Evolutionary conservation across 2,329 filamentous ascomycete genomes (phyloP), one percentile per base, ranked within the genome.

Genomic region (Rutstroemia sp.): DNA sequence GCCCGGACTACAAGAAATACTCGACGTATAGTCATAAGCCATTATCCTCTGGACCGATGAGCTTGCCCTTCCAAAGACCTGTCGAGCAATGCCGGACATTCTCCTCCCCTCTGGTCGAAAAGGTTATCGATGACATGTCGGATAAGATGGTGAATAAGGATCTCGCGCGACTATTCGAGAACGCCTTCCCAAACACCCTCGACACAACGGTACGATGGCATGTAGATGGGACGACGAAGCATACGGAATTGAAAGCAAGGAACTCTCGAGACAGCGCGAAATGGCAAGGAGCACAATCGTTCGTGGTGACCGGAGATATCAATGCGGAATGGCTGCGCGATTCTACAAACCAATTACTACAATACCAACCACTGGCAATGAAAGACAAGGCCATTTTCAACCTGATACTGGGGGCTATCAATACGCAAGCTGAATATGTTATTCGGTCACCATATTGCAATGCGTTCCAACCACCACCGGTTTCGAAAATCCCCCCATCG

Each of bases 401-500:
- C 60, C 76, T 99, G 53, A 90, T 99, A 25, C 76, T 95, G 1
- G 94, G 94, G 21, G 92, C 92, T 44, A 96, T 97, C 74, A 95
- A 96, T 71, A 97, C 94, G 0, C 94, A 99, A 73, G 81, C 89
- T 16, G 92, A 97, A 71, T 97, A 91, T 67, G 89, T 99, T 44
- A 96, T 97, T 60, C 83, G 90, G 66, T 91, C 88, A 1, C 94
- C 94, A 0, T 99, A 97, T 74, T 99, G 94, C 79, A 97, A 99
- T 71, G 94, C 94, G 18, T 99, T 97, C 72, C 94, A 99, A 70
- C 92, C 94, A 4, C 94, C 94, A 0, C 86, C 89, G 2, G 89
- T 91, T 6, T 92, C 90, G 61, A 82, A 86, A 16, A 77, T 97
- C 0, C 73, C 78, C 3, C 76, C 86, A 5, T 86, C 85, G 16